Base-by-base conservation (phyloP, 2,329 filamentous ascomycete genomes). In the Incumbomyces delicatus region DNA sequence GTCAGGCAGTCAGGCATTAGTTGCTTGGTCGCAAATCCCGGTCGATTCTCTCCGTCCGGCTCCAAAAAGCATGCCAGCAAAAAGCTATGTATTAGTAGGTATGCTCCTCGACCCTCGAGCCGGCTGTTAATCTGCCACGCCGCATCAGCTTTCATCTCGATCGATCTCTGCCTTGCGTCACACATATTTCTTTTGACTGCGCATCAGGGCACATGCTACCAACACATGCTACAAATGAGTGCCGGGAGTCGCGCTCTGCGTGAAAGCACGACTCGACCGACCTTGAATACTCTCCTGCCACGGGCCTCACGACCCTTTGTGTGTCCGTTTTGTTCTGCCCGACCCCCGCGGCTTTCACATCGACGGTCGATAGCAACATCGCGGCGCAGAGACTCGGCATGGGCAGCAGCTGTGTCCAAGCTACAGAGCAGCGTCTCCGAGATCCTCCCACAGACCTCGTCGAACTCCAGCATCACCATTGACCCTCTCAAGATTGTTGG, bases 401-500 rank as follows among this genome's bases (percentile, higher is more conserved):
- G 70, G 46, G 64, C 67, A 11, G 66, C 68, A 14, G 68, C 68
- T 2, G 66, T 69, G 31, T 72, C 73, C 38, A 74, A 75, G 33
- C 77, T 77, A 36, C 77, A 71, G 56, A 66, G 63, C 36, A 59
- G 70, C 44, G 64, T 71, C 55, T 58, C 61, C 13, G 68, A 70
- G 51, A 63, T 67, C 32, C 57, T 70, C 32, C 67, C 57, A 22
- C 44, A 27, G 36, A 57, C 59, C 39, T 61, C 65, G 33, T 54
- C 63, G 12, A 44, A 49, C 32, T 73, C 74, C 56, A 76, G 78
- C 49, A 79, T 94, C 69, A 78, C 81, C 51, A 78, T 95, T 59
- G 90, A 96, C 64, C 90, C 90, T 30, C 76, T 96, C 60, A 80
- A 86, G 52, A 84, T 87, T 30, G 89, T 96, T 30, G 90, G 87